Percentiles rank a stretch among this genome's conserved stretches.
Conservation (phyloP, 2,329 filamentous ascomycete species). For the Aspergillaceae sp. region DNA sequence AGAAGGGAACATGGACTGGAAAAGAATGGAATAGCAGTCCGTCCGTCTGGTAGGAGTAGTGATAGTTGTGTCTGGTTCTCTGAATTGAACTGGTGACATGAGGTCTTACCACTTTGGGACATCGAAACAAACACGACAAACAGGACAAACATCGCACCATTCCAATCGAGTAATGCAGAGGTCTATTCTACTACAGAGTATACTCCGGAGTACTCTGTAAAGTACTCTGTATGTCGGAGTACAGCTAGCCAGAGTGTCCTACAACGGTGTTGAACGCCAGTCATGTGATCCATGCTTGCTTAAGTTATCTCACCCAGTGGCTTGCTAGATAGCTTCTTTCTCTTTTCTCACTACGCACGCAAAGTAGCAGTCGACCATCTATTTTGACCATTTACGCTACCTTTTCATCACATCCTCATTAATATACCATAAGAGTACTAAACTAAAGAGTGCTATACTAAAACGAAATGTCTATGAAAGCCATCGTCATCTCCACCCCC, state of each 20-base stretch:
- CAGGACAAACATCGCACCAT: neutral
- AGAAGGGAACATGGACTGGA: neutral
- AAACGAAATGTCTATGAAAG: slow-evolving; percentile 30
- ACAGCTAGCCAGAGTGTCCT: too few relatives aligned
- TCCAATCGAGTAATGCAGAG: neutral
- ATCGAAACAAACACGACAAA: neutral
- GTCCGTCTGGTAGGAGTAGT: neutral
- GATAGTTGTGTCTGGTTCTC: neutral
- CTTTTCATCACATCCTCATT: too few relatives aligned
- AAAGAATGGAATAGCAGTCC: neutral
- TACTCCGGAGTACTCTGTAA: too few relatives aligned
- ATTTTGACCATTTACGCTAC: too few relatives aligned
- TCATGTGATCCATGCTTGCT: too few relatives aligned
- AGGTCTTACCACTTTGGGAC: neutral
- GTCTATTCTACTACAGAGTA: neutral
- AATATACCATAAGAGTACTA: too few relatives aligned
- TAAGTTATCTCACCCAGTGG: neutral
- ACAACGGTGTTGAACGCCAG: too few relatives aligned
- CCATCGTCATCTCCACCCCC: slow-evolving; percentile 33
- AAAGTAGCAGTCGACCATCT: too few relatives aligned
- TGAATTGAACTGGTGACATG: neutral
- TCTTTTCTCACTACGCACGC: too few relatives aligned
- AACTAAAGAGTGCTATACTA: too few relatives aligned
- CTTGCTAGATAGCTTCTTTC: neutral
- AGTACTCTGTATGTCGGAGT: too few relatives aligned